Conservation (phyloP, 2,329 filamentous ascomycete species). For the Triangularia verruculosa region DNA sequence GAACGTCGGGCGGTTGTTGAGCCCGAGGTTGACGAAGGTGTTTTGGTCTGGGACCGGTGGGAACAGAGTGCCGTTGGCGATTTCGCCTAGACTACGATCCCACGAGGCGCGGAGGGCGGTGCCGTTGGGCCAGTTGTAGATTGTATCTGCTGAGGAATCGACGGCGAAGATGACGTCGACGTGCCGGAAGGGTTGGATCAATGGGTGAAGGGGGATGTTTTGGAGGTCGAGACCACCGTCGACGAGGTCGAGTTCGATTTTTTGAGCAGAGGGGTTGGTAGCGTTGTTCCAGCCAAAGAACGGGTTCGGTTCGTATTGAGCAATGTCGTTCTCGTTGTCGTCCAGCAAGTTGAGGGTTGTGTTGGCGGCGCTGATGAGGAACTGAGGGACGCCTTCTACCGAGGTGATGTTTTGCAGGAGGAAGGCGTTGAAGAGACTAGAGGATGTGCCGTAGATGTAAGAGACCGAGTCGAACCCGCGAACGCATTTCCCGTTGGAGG, state of each 20-base stretch:
- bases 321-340: slow-evolving; percentile 46
- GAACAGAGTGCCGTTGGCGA: slow-evolving; percentile 55
- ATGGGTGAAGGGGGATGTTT: slow-evolving; percentile 51
- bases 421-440: slow-evolving; percentile 78
- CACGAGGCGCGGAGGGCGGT: slow-evolving; percentile 57
- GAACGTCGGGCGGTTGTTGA: slow-evolving; percentile 60
- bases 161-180: slow-evolving; percentile 64
- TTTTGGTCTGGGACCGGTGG: slow-evolving; percentile 54
- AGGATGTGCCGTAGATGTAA: slow-evolving; percentile 82
- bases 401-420: slow-evolving; percentile 60
- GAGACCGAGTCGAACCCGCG: slow-evolving; percentile 79
- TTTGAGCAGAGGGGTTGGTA: slow-evolving; percentile 36
- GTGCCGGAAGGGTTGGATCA: slow-evolving; percentile 47
- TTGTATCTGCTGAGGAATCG: slow-evolving; percentile 62
- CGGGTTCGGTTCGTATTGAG: slow-evolving; percentile 58
- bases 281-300: slow-evolving; percentile 52
- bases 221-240: slow-evolving; percentile 50
- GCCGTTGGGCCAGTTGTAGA: slow-evolving; percentile 58
- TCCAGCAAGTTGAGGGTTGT: slow-evolving; percentile 55
- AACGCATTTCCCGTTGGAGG: slow-evolving; percentile 59
- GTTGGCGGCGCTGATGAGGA: slow-evolving; percentile 50
- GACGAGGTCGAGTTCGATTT: slow-evolving; percentile 43
- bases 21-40: slow-evolving; percentile 55
- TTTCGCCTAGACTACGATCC: slow-evolving; percentile 46
- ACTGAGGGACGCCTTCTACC: slow-evolving; percentile 40